Base-by-base conservation (phyloP, 2,329 filamentous ascomycete species). In the Escovopsis weberi region DNA sequence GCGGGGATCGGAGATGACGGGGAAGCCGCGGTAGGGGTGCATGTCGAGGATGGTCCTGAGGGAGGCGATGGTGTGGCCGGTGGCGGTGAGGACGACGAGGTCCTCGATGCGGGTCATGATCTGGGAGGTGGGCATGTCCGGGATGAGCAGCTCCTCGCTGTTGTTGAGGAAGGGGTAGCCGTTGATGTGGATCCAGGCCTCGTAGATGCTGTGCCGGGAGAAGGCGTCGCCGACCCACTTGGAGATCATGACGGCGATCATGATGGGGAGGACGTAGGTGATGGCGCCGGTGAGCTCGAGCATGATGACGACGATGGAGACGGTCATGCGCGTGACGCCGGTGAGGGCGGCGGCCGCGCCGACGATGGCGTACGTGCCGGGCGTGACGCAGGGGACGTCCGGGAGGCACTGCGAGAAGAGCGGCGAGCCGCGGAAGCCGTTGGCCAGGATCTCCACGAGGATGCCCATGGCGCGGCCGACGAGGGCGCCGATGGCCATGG, bases 171-270 rank as follows among this genome's bases (percentile, higher is more conserved):
- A 95, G 0, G 91, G 91, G 58, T 96, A 98, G 51, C 85, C 86
- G 56, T 93, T 91, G 63, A 95, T 81, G 52, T 87, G 83, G 56
- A 98, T 98, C 91, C 91, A 98, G 43, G 83, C 82, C 60, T 98
- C 91, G 66, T 98, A 98, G 61, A 98, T 96, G 50, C 91, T 87
- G 40, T 82, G 78, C 43, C 85, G 85, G 26, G 85, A 87, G 60
- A 98, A 88, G 40, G 87, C 89, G 60, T 98, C 91, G 55, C 88
- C 91, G 26, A 94, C 86, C 91, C 91, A 98, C 66, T 98, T 98
- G 48, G 85, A 85, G 37, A 96, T 73, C 88, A 98, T 94, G 56
- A 98, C 91, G 37, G 88, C 87, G 49, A 98, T 85, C 91, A 98
- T 98, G 61, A 96, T 98, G 43, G 91, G 91, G 7, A 98, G 76